Conservation (phyloP, 257 asterid species). For the Capsicum baccatum region DNA sequence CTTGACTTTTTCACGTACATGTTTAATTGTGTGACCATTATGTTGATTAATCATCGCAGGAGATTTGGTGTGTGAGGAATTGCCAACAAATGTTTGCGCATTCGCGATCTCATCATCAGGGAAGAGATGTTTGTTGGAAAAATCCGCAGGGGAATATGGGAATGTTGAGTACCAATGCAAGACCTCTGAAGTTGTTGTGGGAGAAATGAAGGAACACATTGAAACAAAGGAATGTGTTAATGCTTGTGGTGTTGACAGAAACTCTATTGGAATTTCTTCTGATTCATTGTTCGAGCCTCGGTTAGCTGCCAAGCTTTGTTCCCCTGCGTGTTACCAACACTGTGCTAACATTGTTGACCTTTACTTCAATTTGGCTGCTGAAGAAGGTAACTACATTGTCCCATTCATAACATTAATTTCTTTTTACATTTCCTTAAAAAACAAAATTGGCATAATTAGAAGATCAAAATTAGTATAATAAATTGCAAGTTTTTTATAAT, state of each 20-base stretch:
- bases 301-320: constrained; percentile 62
- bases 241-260: constrained; percentile 68
- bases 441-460: not conserved
- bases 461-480: too few species aligned
- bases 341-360: constrained; percentile 83
- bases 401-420: not conserved
- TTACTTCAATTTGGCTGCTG: constrained; percentile 71
- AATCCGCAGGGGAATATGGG: constrained; percentile 38
- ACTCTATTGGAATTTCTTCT: constrained; percentile 70
- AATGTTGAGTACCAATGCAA: constrained; percentile 46
- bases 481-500: not conserved
- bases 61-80: constrained; percentile 59
- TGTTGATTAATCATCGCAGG: constrained; percentile 38
- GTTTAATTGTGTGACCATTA: not conserved
- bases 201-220: constrained; percentile 51
- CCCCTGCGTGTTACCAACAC: constrained; percentile 58
- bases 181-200: constrained; percentile 67
- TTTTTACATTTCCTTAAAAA: too few species aligned
- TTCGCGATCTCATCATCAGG: constrained; percentile 67
- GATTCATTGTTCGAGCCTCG: constrained; percentile 58
- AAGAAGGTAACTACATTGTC: constrained; percentile 61
- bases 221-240: constrained; percentile 67
- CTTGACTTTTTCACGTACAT: not conserved
- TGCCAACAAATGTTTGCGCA: constrained; percentile 55
- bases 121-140: constrained; percentile 73